Evolutionary conservation across 148 eudicot species (phyloP), one percentile per base, ranked within the genome.

Genomic region (Agrostemma githago): DNA sequence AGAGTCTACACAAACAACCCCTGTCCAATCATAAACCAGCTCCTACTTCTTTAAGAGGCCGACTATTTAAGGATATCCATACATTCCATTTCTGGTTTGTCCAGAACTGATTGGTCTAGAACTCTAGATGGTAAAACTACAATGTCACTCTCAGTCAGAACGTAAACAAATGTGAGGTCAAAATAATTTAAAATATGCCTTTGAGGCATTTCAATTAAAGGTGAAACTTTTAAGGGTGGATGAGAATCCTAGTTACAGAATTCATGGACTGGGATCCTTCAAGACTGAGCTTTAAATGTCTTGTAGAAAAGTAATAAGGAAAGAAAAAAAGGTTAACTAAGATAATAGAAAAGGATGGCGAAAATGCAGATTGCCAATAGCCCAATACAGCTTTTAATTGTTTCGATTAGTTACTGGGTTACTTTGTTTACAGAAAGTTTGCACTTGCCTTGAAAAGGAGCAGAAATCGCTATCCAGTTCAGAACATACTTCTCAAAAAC

Each of bases 401-500:
- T n/a, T 48, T 44, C 4, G 17, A 1, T 67, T n/a, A 19, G 37
- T 67, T 67, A n/a, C 7, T 67, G 71, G 16, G 56, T 43, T 67
- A 20, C 7, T 20, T 20, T 68, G 57, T 8, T 44, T 21, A 10
- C 21, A 46, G 5, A 56, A 48, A 10, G 9, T 6, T 34, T 51
- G 61, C 62, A 78, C 88, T 84, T 85, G 87, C 98, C 98, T 80
- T 74, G 95, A 79, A 95, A 95, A 64, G 99, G 99, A 68, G 97
- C 89, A 56, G 99, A 91, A 84, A 95, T 95, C 20, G 99, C 96
- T 77, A 95, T 90, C 99, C 99, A 95, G 71, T 82, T 95, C 83
- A 90, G 88, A 79, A 95, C 99, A 83, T 95, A 95, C 76, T 89
- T 92, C 86, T 95, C 99, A 90, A 95, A 95, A 44, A 88, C 85